phyloP scores from a whole-genome alignment of 257 asterid species.

The Solanum piurae region DNA sequence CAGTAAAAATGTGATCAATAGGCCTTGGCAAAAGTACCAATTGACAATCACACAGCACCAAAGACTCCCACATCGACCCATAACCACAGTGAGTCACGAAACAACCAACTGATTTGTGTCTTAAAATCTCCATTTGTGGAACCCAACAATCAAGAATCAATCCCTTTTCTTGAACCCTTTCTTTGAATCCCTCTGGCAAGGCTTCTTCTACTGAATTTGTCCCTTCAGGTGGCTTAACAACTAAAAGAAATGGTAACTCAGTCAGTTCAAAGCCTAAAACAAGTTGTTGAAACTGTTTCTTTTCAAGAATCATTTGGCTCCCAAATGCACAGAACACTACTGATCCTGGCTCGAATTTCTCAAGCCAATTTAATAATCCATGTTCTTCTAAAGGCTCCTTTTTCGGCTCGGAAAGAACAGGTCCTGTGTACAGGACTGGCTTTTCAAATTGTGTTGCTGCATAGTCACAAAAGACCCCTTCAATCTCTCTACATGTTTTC shows the following conservation, averaged over 20 bases:
- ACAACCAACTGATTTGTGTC: constrained; percentile 1
- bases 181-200: constrained; percentile 1
- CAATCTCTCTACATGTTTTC: too few relatives aligned
- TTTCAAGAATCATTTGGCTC: constrained; percentile 1
- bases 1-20: too few relatives aligned
- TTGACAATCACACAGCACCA: neutral
- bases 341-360: neutral
- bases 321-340: constrained; percentile 19
- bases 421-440: constrained; percentile 14
- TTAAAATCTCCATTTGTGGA: neutral
- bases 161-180: neutral
- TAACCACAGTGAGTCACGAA: constrained; percentile 13
- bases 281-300: constrained; percentile 10
- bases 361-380: neutral
- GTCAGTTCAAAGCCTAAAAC: constrained; percentile 5
- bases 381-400: neutral
- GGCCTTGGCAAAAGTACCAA: too few relatives aligned
- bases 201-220: constrained; percentile 1
- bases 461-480: constrained; percentile 8
- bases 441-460: neutral
- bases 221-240: neutral
- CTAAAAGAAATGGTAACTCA: neutral
- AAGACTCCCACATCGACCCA: constrained; percentile 15
- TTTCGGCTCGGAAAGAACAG: neutral
- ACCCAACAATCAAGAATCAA: neutral